phyloP scores from a whole-genome alignment of 768 basidiomycete genomes.

The Cyclocybe aegerita region DNA sequence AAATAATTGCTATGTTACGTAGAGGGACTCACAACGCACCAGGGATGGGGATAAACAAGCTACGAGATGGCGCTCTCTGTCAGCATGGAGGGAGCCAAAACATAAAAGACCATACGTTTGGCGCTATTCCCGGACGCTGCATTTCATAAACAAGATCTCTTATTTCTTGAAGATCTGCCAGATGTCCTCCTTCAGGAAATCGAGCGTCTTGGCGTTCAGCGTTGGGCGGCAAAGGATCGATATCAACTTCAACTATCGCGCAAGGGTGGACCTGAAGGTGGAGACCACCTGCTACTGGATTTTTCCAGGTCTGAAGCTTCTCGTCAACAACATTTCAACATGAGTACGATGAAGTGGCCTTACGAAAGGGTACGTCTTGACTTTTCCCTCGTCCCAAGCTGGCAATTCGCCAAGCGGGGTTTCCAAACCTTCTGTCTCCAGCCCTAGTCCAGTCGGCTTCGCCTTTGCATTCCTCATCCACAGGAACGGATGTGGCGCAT shows the following conservation, averaged over 20 bases:
- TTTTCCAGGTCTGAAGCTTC: conserved; percentile 71
- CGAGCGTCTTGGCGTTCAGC: conserved; percentile 52
- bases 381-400: conserved; percentile 69
- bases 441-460: conserved; percentile 75
- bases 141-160: conserved; percentile 18
- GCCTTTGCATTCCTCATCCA: conserved; percentile 83
- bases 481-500: conserved; percentile 83
- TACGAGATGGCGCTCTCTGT: neutral
- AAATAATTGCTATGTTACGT: neutral
- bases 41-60: conserved; percentile 15
- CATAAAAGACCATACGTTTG: conserved; percentile 5
- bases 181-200: conserved; percentile 41
- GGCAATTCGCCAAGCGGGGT: conserved; percentile 63
- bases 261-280: conserved; percentile 86
- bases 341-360: conserved; percentile 9
- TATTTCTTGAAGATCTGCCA: conserved; percentile 19
- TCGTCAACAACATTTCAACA: neutral
- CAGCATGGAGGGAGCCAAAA: neutral
- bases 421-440: conserved; percentile 76
- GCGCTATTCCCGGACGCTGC: conserved; percentile 18
- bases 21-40: conserved; percentile 2
- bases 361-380: conserved; percentile 68
- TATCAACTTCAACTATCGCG: conserved; percentile 55
- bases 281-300: conserved; percentile 73
- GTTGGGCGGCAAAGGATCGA: conserved; percentile 63